Conservation (phyloP, 2,329 filamentous ascomycete species). For the Penicillium corylophilum region DNA sequence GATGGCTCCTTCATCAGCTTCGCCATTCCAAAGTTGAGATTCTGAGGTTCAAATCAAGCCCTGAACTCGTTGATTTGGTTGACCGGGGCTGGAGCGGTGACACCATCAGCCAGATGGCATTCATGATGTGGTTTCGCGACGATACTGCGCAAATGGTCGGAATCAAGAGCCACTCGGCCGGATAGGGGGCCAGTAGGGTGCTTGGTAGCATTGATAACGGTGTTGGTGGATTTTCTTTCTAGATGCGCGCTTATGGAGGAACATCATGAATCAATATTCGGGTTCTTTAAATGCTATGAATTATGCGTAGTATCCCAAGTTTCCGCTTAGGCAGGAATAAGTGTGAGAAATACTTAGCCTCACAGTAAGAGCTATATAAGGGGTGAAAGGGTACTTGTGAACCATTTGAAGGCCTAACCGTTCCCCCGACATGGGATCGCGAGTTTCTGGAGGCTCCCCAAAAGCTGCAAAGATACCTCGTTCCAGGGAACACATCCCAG, state of each 20-base stretch:
- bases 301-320: too few relatives aligned
- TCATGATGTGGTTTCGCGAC: constrained; percentile 26
- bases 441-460: too few relatives aligned
- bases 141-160: constrained; percentile 3
- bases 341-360: too few relatives aligned
- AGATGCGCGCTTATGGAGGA: background rate
- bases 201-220: background rate
- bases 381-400: too few relatives aligned
- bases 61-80: constrained; percentile 16
- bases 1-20: constrained; percentile 33
- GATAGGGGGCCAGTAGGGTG: background rate
- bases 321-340: too few relatives aligned
- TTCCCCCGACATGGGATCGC: too few relatives aligned
- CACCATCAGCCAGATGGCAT: constrained; percentile 22
- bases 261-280: background rate
- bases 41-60: constrained; percentile 22
- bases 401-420: too few relatives aligned
- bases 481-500: too few relatives aligned
- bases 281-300: too few relatives aligned
- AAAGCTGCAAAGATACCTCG: too few relatives aligned
- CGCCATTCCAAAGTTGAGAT: constrained; percentile 30
- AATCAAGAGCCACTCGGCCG: background rate
- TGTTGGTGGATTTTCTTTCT: background rate
- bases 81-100: constrained; percentile 18
- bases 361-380: too few relatives aligned